These are phyloP conservation scores for Lecanoromycetidae sp. DNA, from an alignment of 2,329 filamentous ascomycete species.

Conservation along the genomic window DNA sequence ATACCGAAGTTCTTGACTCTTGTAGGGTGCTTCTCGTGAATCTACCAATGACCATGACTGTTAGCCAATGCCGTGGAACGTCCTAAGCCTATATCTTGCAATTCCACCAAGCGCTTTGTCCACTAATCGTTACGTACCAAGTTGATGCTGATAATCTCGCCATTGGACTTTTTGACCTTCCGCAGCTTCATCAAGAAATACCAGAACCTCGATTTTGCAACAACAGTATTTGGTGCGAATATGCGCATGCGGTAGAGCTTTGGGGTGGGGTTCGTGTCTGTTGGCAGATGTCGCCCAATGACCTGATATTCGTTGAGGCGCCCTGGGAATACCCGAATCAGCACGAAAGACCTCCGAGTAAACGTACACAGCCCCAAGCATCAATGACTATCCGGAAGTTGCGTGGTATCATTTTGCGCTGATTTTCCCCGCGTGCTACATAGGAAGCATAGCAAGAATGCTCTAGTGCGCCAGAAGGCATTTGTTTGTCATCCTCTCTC, in stretches of 20 bases:
- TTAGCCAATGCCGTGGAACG: conserved; percentile 5
- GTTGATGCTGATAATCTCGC: conserved; percentile 97
- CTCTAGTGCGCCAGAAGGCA: too few species aligned
- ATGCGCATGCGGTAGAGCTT: conserved; percentile 99
- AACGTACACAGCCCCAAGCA: background rate
- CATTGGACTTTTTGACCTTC: conserved; percentile 99
- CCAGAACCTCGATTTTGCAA: conserved; percentile 99
- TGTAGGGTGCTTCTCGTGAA: conserved; percentile 95
- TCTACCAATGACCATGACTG: conserved; percentile 41
- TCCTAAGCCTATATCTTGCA: background rate
- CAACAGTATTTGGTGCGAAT: conserved; percentile 93
- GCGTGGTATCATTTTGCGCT: too few species aligned
- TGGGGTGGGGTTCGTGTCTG: conserved; percentile 90
- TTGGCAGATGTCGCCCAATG: conserved; percentile 98
- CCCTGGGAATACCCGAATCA: conserved; percentile 46
- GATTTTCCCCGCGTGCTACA: too few species aligned
- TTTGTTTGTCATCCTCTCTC: too few species aligned
- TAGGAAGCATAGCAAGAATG: too few species aligned
- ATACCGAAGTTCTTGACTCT: conserved; percentile 99
- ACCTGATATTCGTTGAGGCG: conserved; percentile 99
- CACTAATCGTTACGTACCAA: conserved; percentile 51
- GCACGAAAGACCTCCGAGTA: background rate
- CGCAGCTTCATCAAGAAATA: conserved; percentile 98
- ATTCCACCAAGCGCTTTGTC: background rate
- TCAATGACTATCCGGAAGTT: background rate